Evolutionary conservation across 495 filamentous ascomycete species (phyloP), one percentile per base, ranked within the genome.

Genomic region (Hypoxylon fragiforme): DNA sequence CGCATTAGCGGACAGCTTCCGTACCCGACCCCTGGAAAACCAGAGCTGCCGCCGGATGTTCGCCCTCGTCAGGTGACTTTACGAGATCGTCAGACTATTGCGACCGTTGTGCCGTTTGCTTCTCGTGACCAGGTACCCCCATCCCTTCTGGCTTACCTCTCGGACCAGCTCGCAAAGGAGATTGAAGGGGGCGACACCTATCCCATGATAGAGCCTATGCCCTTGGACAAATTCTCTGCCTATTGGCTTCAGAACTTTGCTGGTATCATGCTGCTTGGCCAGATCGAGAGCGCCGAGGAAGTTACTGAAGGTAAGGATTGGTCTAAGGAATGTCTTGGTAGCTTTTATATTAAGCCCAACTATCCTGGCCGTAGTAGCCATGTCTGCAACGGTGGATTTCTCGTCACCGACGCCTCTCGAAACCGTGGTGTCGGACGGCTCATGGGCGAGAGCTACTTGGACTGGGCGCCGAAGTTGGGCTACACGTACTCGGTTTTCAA

Each of bases 401-500:
- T 97, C 36, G 92, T 96, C 62, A 96, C 91, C 8, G 89, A 94
- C 66, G 88, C 87, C 13, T 83, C 91, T 41, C 86, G 95, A 57
- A 95, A 95, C 69, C 84, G 85, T 47, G 94, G 94, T 61, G 92
- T 94, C 7, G 94, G 94, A 45, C 84, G 89, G 18, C 72, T 95
- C 58, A 92, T 98, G 90, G 94, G 94, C 30, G 92, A 98, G 72
- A 81, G 80, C 31, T 97, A 96, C 70, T 73, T 98, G 16, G 91
- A 97, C 45, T 98, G 90, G 90, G 91, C 95, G 13, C 91, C 92
- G 30, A 88, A 86, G 68, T 78, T 97, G 76, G 94, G 94, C 14
- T 98, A 96, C 68, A 89, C 87, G 26, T 97, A 97, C 75, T 91
- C 88, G 8, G 90, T 98, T 28, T 98, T 98, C 80, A 97, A 98